Percentiles rank a stretch among this genome's conserved stretches.
Evolutionary conservation across 2,329 filamentous ascomycete species (phyloP).

Genomic region (Geosmithia morbida): DNA sequence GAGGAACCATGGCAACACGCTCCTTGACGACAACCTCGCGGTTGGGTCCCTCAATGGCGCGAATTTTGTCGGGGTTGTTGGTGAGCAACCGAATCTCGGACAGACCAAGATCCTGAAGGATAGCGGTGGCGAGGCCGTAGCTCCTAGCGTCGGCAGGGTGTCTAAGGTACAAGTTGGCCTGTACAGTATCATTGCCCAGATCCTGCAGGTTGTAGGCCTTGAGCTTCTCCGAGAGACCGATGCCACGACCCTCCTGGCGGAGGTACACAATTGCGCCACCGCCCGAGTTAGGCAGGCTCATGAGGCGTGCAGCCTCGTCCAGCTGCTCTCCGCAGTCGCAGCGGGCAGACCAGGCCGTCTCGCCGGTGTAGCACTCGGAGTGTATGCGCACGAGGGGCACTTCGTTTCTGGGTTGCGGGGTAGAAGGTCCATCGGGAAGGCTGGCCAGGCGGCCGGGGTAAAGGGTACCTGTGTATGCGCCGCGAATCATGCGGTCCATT

Average conservation of each 20-base stretch:
- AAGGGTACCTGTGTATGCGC: constrained; percentile 79
- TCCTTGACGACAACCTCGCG: constrained; percentile 79
- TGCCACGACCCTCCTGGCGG: constrained; percentile 89
- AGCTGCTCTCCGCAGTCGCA: constrained; percentile 98
- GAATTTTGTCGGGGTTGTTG: constrained; percentile 95
- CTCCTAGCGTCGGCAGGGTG: constrained; percentile 91
- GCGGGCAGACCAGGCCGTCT: constrained; percentile 94
- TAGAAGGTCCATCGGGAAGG: constrained; percentile 3
- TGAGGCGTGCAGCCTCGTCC: constrained; percentile 86
- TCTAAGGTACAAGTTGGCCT: constrained; percentile 79
- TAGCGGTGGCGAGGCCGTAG: constrained; percentile 92
- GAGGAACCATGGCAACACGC: constrained; percentile 84
- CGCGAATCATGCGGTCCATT: constrained; percentile 82
- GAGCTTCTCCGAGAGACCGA: constrained; percentile 86
- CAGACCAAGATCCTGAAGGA: constrained; percentile 76
- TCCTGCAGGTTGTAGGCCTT: constrained; percentile 98
- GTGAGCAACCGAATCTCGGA: constrained; percentile 70
- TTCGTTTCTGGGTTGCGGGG: constrained; percentile 13
- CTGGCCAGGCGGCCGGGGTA: constrained; percentile 75
- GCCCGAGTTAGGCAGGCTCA: constrained; percentile 55
- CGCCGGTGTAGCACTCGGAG: constrained; percentile 95
- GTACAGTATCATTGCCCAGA: constrained; percentile 90
- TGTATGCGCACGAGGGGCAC: constrained; percentile 75
- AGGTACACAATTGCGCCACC: constrained; percentile 93
- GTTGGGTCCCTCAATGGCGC: constrained; percentile 83